Base-by-base conservation (phyloP, 305 asterid genomes). In the Fraxinus sp. region DNA sequence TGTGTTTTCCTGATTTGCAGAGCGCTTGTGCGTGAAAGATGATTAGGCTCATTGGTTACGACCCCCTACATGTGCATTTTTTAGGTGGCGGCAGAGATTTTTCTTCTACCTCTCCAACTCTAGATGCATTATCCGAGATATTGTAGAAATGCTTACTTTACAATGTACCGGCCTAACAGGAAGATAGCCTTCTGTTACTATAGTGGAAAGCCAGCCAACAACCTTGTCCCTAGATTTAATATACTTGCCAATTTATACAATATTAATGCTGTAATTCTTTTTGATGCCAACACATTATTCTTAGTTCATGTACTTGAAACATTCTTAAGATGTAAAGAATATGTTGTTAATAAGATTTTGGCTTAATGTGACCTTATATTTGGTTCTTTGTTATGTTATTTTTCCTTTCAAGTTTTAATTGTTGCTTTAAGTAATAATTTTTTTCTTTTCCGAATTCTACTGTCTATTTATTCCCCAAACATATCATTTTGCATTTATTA, bases 21-120 rank as follows among this genome's bases (percentile, higher is more conserved):
- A 93, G 92, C 90, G 97, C 83, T 41, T 91, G 78, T 89, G 95
- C 57, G 84, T 90, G 44, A 81, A 79, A 66, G 90, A 90, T 16
- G 85, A 86, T 59, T 84, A 80, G 83, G 62, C 82, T 57, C 59
- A 64, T 72, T 26, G 28, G 7, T 81, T 78, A 64, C 7, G 73
- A 79, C 35, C 32, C 32, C 37, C 49, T 14, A 36, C 84, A 33
- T 74, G 73, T 66, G 68, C 71, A 70, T 14, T 74, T 81, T 80
- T 73, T 64, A 30, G 86, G 44, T 28, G 88, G 74, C 37, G 74
- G 71, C 74, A 55, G 79, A 55, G 41, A 62, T 84, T 84, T 88
- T 85, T 35, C 59, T 28, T 76, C 35, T 59, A 83, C 85, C 81
- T 83, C 78, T 78, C 76, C 72, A 74, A 66, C 35, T 70, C 57